Evolutionary conservation across 2,329 filamentous ascomycete species (phyloP), one percentile per base, ranked within the genome.

Genomic region (Coniochaeta prunicola): DNA sequence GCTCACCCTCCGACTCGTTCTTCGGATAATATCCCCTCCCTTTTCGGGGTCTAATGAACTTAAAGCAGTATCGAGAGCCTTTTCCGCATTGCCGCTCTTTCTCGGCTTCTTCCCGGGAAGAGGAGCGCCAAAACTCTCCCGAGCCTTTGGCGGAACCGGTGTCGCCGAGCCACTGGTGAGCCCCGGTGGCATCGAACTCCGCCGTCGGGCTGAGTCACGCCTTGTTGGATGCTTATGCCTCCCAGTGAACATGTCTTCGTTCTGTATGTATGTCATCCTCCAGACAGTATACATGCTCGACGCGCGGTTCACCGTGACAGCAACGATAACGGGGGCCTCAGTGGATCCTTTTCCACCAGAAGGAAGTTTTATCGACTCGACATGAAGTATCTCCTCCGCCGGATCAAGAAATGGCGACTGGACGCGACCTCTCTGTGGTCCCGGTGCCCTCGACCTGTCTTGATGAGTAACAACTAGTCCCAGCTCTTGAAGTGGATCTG

Each of bases 401-500:
- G 86, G 81, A 64, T 92, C 86, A 36, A 97, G 80, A 21, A 91
- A 83, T 12, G 77, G 73, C 10, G 77, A 78, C n/a, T 69, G 76
- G 3, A 72, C 69, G 9, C 73, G 69, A 12, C 67, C 71, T 42
- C 71, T 75, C 62, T 83, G 67, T 13, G 64, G 66, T 57, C 70
- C 73, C 15, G 66, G 64, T 63, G 77, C 67, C 40, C 59, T 58
- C 24, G 68, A 66, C 42, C 74, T 74, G 19, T 83, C 79, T 1
- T 80, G 74, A 55, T 81, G 77, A 5, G 83, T 83, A 17, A 94
- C 89, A 19, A 97, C 85, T 48, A 96, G 76, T 1, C 92, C 93
- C 66, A 97, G 80, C 65, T 97, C 92, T 3, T 90, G 83, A 59
- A 97, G 77, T 2, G 93, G 93, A 68, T 96, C 91, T 3, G 89